A percentile compares a stretch with the other conserved stretches of the same genome.
Conservation (phyloP, 2,329 filamentous ascomycete genomes). For the Scedosporium dehoogii region DNA sequence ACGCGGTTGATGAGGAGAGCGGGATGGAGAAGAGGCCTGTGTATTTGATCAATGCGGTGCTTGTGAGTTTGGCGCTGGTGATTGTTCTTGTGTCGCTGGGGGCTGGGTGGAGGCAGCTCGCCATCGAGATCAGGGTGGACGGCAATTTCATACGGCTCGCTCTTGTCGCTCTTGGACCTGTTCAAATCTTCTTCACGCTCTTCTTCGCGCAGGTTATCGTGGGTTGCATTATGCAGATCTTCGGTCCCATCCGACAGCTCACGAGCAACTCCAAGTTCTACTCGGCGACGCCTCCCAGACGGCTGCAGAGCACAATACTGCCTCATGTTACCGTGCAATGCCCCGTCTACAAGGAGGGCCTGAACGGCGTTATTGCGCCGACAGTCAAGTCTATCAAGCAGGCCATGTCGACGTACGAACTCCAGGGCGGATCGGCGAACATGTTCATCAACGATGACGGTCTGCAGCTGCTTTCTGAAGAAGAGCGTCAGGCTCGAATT, state of each 20-base stretch:
- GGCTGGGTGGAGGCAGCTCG: constrained; percentile 59
- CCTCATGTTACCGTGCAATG: constrained; percentile 77
- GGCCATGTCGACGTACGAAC: constrained; percentile 66
- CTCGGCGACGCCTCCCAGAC: constrained; percentile 58
- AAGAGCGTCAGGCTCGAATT: constrained; percentile 52
- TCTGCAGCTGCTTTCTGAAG: constrained; percentile 55
- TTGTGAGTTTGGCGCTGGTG: constrained; percentile 57
- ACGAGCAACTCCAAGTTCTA: constrained; percentile 72
- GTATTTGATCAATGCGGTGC: constrained; percentile 58
- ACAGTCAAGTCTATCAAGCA: constrained; percentile 71
- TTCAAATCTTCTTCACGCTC: constrained; percentile 72
- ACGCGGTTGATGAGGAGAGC: constrained; percentile 56
- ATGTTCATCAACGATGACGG: constrained; percentile 71
- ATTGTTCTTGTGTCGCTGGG: constrained; percentile 58
- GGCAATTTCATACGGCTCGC: constrained; percentile 51
- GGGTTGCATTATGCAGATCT: constrained; percentile 63
- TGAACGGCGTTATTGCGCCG: constrained; percentile 63
- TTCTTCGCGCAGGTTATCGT: constrained; percentile 75
- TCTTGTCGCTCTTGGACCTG: constrained; percentile 54
- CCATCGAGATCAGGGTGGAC: constrained; percentile 59
- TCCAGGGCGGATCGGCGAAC: constrained; percentile 69
- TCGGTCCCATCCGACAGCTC: constrained; percentile 67
- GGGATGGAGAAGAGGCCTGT: constrained; percentile 56
- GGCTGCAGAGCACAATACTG: constrained; percentile 46
- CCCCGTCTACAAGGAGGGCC: constrained; percentile 80